Evolutionary conservation across 176 grass and related monocot species (phyloP), one percentile per base, ranked within the genome.

Genomic region (Oryza meyeriana): DNA sequence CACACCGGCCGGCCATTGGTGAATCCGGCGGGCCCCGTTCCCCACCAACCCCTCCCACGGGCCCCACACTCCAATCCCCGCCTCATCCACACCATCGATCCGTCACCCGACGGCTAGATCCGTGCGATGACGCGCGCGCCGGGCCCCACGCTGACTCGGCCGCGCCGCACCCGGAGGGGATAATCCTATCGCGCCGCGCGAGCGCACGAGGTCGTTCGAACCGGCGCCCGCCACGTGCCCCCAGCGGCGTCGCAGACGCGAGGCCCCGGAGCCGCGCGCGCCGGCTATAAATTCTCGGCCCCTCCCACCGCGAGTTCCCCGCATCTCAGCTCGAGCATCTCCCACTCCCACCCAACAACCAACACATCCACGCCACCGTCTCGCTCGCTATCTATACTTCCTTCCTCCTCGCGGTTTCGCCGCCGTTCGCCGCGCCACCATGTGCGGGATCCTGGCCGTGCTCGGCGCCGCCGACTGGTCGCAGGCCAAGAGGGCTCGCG

Each of bases 381-480:
- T 63, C 25, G 10, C 25, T 31, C 61, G 4, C 47, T 33, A 33
- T 2, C 12, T 45, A 45, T 2, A 4, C 12, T 13, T 30, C 14
- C 10, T 22, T 61, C 38, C 4, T 6, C 45, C 5, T 1, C 32
- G 39, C 18, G 8, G 8, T 8, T 10, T 57, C 47, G 34, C 6
- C 42, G 57, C 10, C 42, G 12, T 16, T 14, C 25, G 7, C 36
- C 45, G 2, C 28, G 31, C 7, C 71, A 76, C 36, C 75, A 93
- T 97, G 94, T 97, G 94, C 82, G 94, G 94, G 52, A 97, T 97
- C 45, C 27, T 97, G 1, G 94, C 94, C 72, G 88, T 89, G 33
- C 82, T 97, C n/a, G 91, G 94, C 7, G 93, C 91, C 69, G 45
- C 84, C 73, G 91, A 97, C 81, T 88, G 85, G 50, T 91, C 94